Percentiles rank a stretch among this genome's conserved stretches.
These are phyloP conservation scores for Paecilomyces dactylethromorphus DNA, from an alignment of 2,329 filamentous ascomycete species.

Conservation along the genomic window DNA sequence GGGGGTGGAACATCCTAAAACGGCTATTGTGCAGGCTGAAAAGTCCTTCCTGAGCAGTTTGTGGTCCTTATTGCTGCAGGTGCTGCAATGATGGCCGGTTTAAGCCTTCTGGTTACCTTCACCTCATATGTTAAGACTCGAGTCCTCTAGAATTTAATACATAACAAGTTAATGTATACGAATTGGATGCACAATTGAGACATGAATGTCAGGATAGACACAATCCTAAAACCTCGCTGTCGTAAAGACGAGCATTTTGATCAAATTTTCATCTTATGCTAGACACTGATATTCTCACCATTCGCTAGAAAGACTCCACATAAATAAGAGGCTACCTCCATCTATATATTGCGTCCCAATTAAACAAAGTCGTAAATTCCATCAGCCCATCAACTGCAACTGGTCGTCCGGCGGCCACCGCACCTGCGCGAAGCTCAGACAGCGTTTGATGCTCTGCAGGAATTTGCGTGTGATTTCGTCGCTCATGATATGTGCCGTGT, in stretches of 20 bases:
- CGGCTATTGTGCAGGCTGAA: slow-evolving; percentile 8
- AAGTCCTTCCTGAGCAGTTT: slow-evolving; percentile 8
- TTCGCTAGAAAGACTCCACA: not conserved
- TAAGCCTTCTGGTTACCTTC: slow-evolving; percentile 2
- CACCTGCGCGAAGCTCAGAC: slow-evolving; percentile 91
- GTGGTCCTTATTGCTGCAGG: slow-evolving; percentile 13
- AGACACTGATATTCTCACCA: not conserved
- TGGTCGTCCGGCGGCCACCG: slow-evolving; percentile 92
- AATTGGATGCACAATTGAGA: not conserved
- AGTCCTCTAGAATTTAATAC: not conserved
- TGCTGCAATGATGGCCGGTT: slow-evolving; percentile 9
- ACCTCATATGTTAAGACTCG: not conserved
- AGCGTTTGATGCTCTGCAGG: slow-evolving; percentile 94
- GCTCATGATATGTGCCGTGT: slow-evolving; percentile 91
- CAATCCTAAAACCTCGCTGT: not conserved
- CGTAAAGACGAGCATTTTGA: not conserved
- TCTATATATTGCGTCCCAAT: not conserved
- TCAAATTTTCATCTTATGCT: not conserved
- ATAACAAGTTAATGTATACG: not conserved
- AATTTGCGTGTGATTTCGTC: slow-evolving; percentile 95
- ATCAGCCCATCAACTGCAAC: slow-evolving; percentile 83
- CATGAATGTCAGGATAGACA: not conserved
- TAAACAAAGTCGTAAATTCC: not conserved
- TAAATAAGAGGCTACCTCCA: not conserved
- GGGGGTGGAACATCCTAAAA: slow-evolving; percentile 13